Conservation (phyloP, 139 green algal species). For the Deuterostichococcus epilithicus region DNA sequence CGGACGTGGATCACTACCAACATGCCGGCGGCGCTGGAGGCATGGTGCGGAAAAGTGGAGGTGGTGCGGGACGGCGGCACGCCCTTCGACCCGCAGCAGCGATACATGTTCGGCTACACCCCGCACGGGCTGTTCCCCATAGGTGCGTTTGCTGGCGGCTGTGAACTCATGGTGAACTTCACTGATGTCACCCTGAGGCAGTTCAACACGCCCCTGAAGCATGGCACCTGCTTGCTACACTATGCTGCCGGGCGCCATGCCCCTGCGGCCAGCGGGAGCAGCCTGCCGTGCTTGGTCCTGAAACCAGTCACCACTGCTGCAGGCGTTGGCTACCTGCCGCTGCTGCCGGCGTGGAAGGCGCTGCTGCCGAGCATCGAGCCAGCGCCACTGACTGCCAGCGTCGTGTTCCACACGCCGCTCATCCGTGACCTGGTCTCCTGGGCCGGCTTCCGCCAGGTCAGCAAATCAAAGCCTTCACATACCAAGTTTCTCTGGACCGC, state of each 20-base stretch:
- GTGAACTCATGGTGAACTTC: too few relatives aligned
- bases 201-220: too few relatives aligned
- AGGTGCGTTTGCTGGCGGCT: conserved; percentile 32
- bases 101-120: conserved; percentile 73
- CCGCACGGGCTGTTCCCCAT: conserved; percentile 81
- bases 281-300: too few relatives aligned
- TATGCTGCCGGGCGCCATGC: too few relatives aligned
- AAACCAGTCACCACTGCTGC: not conserved
- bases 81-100: conserved; percentile 20
- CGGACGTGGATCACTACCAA: conserved; percentile 50
- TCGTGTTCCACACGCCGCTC: conserved; percentile 57
- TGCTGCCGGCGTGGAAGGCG: conserved; percentile 49
- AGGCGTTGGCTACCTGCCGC: conserved; percentile 67
- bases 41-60: conserved; percentile 61
- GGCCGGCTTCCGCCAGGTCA: conserved; percentile 60
- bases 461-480: not conserved
- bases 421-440: conserved; percentile 57
- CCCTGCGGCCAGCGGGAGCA: too few relatives aligned
- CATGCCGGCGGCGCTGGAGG: conserved; percentile 47
- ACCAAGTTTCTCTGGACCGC: not conserved
- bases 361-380: conserved; percentile 42
- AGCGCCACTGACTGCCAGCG: conserved; percentile 48
- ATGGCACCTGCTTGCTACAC: too few relatives aligned
- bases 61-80: conserved; percentile 37
- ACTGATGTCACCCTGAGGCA: too few relatives aligned